Evolutionary conservation across 805 yeast genomes (phyloP).

Genomic region (Candida maltosa): DNA sequence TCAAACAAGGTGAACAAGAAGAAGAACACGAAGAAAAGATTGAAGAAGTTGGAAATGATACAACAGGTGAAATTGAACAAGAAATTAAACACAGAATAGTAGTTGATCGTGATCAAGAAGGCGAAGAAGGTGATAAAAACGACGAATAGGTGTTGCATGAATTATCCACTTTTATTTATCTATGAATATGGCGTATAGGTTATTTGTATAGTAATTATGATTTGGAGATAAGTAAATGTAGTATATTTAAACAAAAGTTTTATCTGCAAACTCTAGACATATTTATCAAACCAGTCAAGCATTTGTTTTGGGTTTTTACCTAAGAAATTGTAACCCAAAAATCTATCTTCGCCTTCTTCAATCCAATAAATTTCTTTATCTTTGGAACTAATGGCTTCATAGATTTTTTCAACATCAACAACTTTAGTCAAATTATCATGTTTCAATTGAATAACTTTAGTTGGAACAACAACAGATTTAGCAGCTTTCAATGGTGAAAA

Average conservation of each 20-base stretch:
- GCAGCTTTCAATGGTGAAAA: background rate
- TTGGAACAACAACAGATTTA: slow-evolving; percentile 3
- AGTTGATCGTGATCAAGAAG: background rate
- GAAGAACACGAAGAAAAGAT: background rate
- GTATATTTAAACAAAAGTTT: no score
- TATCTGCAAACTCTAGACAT: no score
- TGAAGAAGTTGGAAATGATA: background rate
- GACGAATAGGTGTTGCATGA: slow-evolving; percentile 2
- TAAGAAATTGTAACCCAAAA: background rate
- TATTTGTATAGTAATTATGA: no score
- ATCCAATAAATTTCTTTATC: background rate
- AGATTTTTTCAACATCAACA: background rate
- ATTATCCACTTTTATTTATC: no score
- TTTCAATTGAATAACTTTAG: slow-evolving; percentile 5
- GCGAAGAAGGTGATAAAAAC: slow-evolving; percentile 3
- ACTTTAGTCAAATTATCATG: background rate
- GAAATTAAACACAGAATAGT: background rate
- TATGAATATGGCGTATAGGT: no score
- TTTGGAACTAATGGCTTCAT: background rate
- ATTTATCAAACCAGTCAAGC: background rate
- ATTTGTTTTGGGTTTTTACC: background rate
- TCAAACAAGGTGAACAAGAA: no score
- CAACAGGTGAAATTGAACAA: background rate
- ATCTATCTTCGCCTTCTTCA: background rate
- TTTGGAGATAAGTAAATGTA: no score